These are phyloP conservation scores for Calendula officinalis DNA, from an alignment of 129 eudicot genomes.

Conservation along the genomic window DNA sequence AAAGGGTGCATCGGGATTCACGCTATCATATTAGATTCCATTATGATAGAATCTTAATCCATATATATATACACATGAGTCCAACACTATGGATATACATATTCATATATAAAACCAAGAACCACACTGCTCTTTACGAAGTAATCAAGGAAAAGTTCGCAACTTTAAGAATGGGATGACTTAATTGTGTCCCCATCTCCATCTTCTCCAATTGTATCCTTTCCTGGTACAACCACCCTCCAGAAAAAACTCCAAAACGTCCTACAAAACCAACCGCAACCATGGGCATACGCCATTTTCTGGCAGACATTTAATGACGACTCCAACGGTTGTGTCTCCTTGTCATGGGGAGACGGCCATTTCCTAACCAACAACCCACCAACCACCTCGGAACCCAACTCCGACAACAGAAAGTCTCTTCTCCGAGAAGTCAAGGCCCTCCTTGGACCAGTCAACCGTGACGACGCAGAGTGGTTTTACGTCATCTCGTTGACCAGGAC, in stretches of 20 bases:
- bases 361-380: conserved; percentile 24
- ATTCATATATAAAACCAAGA: no score
- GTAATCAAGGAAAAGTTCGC: no score
- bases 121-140: no score
- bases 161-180: conserved; percentile 31
- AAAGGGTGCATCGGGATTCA: no score
- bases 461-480: conserved; percentile 73
- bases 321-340: conserved; percentile 26
- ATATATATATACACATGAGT: no score
- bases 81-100: no score
- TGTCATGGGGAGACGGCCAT: conserved; percentile 64
- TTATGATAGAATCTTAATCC: no score
- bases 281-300: conserved; percentile 63
- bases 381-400: not conserved
- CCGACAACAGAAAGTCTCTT: conserved; percentile 17
- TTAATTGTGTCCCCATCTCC: conserved; percentile 43
- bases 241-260: conserved; percentile 51
- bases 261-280: conserved; percentile 45
- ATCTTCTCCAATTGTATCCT: conserved; percentile 32
- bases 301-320: conserved; percentile 55
- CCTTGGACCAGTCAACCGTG: conserved; percentile 32
- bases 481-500: conserved; percentile 46
- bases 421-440: conserved; percentile 44
- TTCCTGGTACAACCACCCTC: conserved; percentile 27
- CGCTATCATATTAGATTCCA: no score